Base-by-base conservation (phyloP, 108 stramenopile species). In the Skeletonema menzelii region DNA sequence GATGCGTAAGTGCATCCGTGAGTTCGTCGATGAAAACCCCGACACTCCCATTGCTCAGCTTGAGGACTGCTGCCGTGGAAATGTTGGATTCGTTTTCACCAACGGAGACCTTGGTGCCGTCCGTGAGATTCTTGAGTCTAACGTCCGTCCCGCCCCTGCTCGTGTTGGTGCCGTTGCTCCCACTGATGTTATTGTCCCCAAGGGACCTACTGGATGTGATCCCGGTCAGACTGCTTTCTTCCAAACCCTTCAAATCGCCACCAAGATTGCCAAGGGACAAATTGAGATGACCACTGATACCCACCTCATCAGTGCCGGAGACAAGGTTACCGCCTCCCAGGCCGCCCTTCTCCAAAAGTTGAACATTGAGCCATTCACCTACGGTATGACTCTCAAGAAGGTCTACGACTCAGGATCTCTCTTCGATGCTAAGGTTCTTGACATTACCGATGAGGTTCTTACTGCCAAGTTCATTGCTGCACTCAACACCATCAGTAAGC, bases 221-320 rank as follows among this genome's bases (percentile, higher is more conserved):
- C 99, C 99, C 46, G 99, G 98, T 73, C 98, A 99, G 84, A 99
- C 99, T 61, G 92, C 97, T 30, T 99, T 98, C 79, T 99, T 99
- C 97, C 99, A 99, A 73, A 97, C 97, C 71, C 87, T 98, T 56
- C 96, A 98, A 77, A 98, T 99, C 78, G 91, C 97, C 64, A 99
- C 99, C 85, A 99, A 99, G 93, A 99, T 95, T 91, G 86, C 92
- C 69, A 85, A 80, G 59, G 95, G 95, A 58, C 95, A 93, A 80
- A 99, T 99, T 85, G 99, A 99, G 87, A 99, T 99, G 86, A 95
- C 95, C 58, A 92, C 89, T 77, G 93, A 95, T 72, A 95, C 97
- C 20, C 80, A 95, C 58, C 91, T 99, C 63, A 95, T 99, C 66
- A 69, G 79, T 35, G 83, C 75, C 37, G 98, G 98, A 46, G 97